Percentiles rank a stretch among this genome's conserved stretches.
Evolutionary conservation across 257 asterid genomes (phyloP).

Genomic region (Euphrasia confusa): DNA sequence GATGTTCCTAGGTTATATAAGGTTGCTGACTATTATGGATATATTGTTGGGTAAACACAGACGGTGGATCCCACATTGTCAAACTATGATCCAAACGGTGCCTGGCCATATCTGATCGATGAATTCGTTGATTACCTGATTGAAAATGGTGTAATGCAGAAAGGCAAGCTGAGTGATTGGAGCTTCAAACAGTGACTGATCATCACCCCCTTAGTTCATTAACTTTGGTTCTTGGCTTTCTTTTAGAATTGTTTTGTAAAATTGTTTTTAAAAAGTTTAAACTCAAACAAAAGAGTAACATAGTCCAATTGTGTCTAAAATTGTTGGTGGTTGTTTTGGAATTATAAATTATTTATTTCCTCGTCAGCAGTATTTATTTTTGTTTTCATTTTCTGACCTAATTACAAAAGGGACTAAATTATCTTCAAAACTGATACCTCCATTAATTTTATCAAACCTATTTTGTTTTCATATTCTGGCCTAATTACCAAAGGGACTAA

Average conservation of each 20-base stretch:
- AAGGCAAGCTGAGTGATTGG: slow-evolving; percentile 65
- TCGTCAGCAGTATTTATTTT: too few species aligned
- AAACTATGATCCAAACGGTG: slow-evolving; percentile 94
- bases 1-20: background rate
- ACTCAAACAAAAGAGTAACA: slow-evolving; percentile 3
- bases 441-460: too few species aligned
- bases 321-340: slow-evolving; percentile 22
- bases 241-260: slow-evolving; percentile 29
- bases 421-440: too few species aligned
- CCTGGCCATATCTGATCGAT: slow-evolving; percentile 98
- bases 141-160: slow-evolving; percentile 62
- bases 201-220: slow-evolving; percentile 6
- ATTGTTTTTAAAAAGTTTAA: slow-evolving; percentile 15
- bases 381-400: too few species aligned
- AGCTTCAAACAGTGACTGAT: slow-evolving; percentile 45
- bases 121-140: slow-evolving; percentile 88
- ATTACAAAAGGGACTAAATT: too few species aligned
- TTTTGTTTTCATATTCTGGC: too few species aligned
- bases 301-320: slow-evolving; percentile 24
- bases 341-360: slow-evolving; percentile 18
- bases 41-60: slow-evolving; percentile 40
- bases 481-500: too few species aligned
- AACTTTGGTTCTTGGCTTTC: slow-evolving; percentile 12
- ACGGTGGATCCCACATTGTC: slow-evolving; percentile 74
- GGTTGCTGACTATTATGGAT: slow-evolving; percentile 2